Evolutionary conservation across 805 yeast species (phyloP).

Genomic region (Brettanomyces custersianus): DNA sequence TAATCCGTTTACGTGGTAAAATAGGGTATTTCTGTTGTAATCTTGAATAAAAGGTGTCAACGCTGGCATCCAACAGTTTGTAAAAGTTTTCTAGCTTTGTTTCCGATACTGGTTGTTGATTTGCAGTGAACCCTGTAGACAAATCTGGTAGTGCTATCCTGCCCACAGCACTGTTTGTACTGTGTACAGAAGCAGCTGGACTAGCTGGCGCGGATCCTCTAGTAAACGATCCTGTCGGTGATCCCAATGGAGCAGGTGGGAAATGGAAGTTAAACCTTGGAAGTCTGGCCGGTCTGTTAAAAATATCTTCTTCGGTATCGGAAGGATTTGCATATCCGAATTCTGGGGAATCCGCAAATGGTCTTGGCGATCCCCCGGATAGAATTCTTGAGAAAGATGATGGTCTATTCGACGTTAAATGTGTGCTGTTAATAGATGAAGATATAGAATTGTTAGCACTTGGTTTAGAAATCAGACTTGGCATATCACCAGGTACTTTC

Average conservation of each 20-base stretch:
- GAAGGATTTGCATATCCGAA: too few relatives aligned
- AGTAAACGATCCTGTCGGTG: constrained; percentile 1
- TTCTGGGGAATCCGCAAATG: not conserved
- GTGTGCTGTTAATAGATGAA: constrained; percentile 31
- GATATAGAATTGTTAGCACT: constrained; percentile 42
- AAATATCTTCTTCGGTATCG: constrained; percentile 27
- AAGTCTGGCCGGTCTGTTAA: constrained; percentile 12
- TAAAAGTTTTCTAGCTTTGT: constrained; percentile 15
- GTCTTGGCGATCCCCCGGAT: too few relatives aligned
- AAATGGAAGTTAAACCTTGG: constrained; percentile 17
- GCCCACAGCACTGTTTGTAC: constrained; percentile 12
- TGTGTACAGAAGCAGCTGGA: constrained; percentile 12
- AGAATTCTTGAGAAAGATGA: not conserved
- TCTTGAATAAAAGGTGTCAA: constrained; percentile 33
- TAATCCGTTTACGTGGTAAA: constrained; percentile 27
- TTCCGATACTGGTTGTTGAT: constrained; percentile 8
- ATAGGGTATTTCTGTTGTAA: constrained; percentile 39
- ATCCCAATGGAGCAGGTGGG: constrained; percentile 8
- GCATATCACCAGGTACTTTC: constrained; percentile 57
- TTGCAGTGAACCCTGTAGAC: too few relatives aligned
- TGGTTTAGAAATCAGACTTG: too few relatives aligned
- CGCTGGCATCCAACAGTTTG: constrained; percentile 24
- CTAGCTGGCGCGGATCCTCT: not conserved
- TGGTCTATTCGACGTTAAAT: constrained; percentile 12
- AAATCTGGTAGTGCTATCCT: not conserved